Conservation (phyloP, 2,329 filamentous ascomycete species). For the Mycocentrospora acerina region DNA sequence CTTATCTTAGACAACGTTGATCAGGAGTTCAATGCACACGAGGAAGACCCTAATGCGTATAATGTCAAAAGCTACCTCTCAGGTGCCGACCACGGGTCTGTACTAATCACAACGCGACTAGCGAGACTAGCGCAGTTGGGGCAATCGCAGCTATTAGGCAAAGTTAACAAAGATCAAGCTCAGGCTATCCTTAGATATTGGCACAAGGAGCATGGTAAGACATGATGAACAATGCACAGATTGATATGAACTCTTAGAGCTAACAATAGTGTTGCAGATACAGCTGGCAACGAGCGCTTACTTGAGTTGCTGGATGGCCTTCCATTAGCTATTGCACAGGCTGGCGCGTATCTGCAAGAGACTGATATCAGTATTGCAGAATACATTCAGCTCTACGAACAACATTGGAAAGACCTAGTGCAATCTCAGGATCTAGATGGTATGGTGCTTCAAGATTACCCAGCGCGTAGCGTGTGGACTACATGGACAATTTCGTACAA, state of each 20-base stretch:
- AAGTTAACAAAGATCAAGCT: conserved; percentile 7
- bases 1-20: conserved; percentile 25
- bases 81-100: conserved; percentile 18
- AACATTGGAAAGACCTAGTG: conserved; percentile 41
- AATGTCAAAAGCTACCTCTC: conserved; percentile 17
- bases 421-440: neutral
- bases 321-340: conserved; percentile 50
- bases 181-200: conserved; percentile 12
- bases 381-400: conserved; percentile 41
- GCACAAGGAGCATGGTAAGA: conserved; percentile 6
- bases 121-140: conserved; percentile 18
- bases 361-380: conserved; percentile 34
- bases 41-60: conserved; percentile 14
- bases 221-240: neutral
- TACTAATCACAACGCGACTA: conserved; percentile 23
- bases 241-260: neutral
- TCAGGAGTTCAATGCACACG: conserved; percentile 7
- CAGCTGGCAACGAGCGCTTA: conserved; percentile 15
- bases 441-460: conserved; percentile 28
- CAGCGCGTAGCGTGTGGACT: conserved; percentile 22
- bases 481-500: conserved; percentile 33
- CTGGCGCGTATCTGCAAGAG: conserved; percentile 46
- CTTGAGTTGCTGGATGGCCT: conserved; percentile 46
- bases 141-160: conserved; percentile 9
- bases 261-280: neutral